A percentile compares a stretch with the other conserved stretches of the same genome.
Evolutionary conservation across 108 stramenopile species (phyloP).

Genomic region (Skeletonema menzelii): DNA sequence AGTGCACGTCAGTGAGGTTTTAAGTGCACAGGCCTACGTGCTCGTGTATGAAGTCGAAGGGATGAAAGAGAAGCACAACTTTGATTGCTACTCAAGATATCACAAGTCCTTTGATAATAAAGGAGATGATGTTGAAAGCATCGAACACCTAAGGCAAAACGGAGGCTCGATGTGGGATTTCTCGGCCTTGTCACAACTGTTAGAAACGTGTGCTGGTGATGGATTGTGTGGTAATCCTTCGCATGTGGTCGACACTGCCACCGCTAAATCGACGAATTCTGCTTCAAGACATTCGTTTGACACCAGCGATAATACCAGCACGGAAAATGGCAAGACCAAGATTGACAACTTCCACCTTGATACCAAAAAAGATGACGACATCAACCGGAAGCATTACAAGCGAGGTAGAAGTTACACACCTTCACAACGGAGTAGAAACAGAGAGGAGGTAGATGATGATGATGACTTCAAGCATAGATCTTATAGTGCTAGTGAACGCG

Average conservation of each 20-base stretch:
- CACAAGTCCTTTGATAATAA: slow-evolving; percentile 23
- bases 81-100: slow-evolving; percentile 50
- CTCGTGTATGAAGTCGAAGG: slow-evolving; percentile 61
- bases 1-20: slow-evolving; percentile 67
- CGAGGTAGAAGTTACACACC: slow-evolving; percentile 48
- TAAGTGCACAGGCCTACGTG: slow-evolving; percentile 84
- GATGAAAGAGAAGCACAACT: slow-evolving; percentile 50
- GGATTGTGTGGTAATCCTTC: slow-evolving; percentile 28
- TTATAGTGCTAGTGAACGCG: slow-evolving; percentile 14
- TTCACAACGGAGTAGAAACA: slow-evolving; percentile 15
- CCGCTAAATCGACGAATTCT: background rate
- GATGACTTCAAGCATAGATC: background rate
- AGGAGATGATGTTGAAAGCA: slow-evolving; percentile 10
- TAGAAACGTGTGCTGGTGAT: slow-evolving; percentile 32
- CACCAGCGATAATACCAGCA: background rate
- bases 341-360: background rate
- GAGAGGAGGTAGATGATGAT: slow-evolving; percentile 15
- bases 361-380: background rate
- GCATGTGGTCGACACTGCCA: slow-evolving; percentile 9
- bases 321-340: background rate
- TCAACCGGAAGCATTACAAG: slow-evolving; percentile 27
- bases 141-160: background rate
- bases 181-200: slow-evolving; percentile 22
- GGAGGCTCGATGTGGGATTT: slow-evolving; percentile 34
- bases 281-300: background rate